These are phyloP conservation scores for Quercus rubra DNA, from an alignment of 306 rosid species.

Conservation along the genomic window DNA sequence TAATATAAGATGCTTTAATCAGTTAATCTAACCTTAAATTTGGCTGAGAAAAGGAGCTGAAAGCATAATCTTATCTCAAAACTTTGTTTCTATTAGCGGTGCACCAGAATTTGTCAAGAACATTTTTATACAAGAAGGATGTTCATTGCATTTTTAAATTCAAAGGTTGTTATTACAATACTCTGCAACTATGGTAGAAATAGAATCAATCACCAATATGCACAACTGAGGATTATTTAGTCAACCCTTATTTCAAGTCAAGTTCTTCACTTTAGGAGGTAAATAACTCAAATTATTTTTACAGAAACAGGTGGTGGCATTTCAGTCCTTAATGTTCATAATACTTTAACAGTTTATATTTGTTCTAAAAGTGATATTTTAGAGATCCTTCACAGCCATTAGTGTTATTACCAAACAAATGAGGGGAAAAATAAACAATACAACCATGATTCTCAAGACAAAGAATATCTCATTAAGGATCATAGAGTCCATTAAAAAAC, in stretches of 20 bases:
- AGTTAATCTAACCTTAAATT: neutral
- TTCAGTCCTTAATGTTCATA: neutral
- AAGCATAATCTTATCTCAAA: neutral
- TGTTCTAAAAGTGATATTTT: neutral
- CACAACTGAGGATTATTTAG: neutral
- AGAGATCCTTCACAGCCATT: neutral
- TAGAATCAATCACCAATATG: neutral
- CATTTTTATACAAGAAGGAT: neutral
- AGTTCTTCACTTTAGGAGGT: neutral
- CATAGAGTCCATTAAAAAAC: neutral
- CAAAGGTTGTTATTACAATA: neutral
- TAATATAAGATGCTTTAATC: neutral
- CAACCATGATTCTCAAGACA: neutral
- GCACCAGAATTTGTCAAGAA: neutral
- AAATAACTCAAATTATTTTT: neutral
- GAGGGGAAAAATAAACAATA: no score
- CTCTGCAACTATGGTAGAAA: neutral
- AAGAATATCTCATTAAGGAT: neutral
- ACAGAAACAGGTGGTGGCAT: neutral
- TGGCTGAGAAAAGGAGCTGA: neutral
- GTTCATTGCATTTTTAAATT: neutral
- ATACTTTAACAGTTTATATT: neutral
- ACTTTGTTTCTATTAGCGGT: neutral
- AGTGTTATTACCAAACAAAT: no score
- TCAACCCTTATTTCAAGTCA: neutral